phyloP scores from a whole-genome alignment of 2,329 filamentous ascomycete species.

The Colletotrichum sojae region DNA sequence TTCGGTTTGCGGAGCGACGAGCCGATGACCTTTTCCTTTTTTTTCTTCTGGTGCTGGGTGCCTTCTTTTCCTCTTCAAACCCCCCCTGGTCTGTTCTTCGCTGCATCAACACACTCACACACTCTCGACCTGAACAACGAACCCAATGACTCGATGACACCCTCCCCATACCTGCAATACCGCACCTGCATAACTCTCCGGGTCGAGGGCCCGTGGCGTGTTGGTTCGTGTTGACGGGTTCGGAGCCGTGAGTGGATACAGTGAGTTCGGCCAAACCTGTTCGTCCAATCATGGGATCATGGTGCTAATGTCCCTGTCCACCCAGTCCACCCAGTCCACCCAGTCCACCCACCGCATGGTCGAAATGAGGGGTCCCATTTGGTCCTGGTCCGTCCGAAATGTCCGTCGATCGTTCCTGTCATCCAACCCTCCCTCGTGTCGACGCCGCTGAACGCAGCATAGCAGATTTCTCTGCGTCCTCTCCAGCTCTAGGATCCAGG shows the following conservation, averaged over 20 bases:
- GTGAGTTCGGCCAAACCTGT: not conserved
- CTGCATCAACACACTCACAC: too few species aligned
- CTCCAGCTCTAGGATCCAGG: too few species aligned
- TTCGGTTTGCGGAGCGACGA: slow-evolving; percentile 37
- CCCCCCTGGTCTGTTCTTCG: too few species aligned
- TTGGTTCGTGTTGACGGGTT: slow-evolving; percentile 29
- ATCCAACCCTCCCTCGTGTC: not conserved
- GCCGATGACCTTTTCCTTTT: slow-evolving; percentile 18
- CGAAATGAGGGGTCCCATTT: slow-evolving; percentile 20
- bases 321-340: not conserved
- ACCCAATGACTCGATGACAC: slow-evolving; percentile 18
- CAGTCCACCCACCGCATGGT: not conserved
- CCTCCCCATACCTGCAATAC: slow-evolving; percentile 25
- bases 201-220: slow-evolving; percentile 27
- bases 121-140: not conserved
- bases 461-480: not conserved
- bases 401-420: slow-evolving; percentile 32
- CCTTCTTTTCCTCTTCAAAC: slow-evolving; percentile 1
- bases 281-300: slow-evolving; percentile 21
- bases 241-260: slow-evolving; percentile 6
- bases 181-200: slow-evolving; percentile 34
- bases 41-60: not conserved
- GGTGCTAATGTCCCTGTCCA: not conserved
- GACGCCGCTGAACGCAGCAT: too few species aligned
- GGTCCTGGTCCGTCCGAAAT: slow-evolving; percentile 27